These are phyloP conservation scores for Melanomma pulvis-pyrius DNA, from an alignment of 495 filamentous ascomycete species.

Conservation along the genomic window DNA sequence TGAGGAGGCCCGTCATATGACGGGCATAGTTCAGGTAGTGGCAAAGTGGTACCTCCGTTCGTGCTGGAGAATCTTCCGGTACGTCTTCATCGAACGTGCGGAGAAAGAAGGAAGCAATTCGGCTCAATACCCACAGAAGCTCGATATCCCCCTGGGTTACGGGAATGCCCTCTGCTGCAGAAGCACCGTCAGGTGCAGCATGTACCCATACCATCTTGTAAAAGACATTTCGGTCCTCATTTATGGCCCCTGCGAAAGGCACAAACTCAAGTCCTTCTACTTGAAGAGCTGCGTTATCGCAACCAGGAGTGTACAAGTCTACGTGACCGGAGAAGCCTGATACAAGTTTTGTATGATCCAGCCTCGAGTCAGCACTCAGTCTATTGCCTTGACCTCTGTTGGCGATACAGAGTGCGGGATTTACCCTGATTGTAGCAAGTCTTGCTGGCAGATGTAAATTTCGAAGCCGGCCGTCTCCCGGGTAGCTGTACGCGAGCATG, in stretches of 20 bases:
- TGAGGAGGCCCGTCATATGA: not conserved
- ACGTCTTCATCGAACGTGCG: not conserved
- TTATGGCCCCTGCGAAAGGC: not conserved
- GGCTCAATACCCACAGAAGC: not conserved
- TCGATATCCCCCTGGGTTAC: not conserved
- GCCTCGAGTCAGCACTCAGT: too few relatives aligned
- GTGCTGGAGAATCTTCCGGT: not conserved
- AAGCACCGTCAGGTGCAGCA: not conserved
- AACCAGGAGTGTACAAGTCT: not conserved
- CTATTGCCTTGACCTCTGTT: too few relatives aligned
- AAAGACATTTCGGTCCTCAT: not conserved
- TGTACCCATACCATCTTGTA: not conserved
- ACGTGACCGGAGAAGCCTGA: not conserved
- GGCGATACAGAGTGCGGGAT: not conserved
- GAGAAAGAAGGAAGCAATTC: not conserved
- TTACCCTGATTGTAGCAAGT: not conserved
- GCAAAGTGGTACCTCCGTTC: not conserved
- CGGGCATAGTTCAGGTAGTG: not conserved
- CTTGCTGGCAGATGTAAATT: not conserved
- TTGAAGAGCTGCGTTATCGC: not conserved
- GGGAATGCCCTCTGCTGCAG: not conserved
- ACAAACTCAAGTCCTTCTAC: not conserved
- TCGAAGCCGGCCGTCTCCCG: slow-evolving; percentile 2
- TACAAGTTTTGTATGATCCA: not conserved
- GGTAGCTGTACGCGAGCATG: slow-evolving; percentile 3